A percentile compares a stretch with the other conserved stretches of the same genome.
Conservation (phyloP, 192 early-diverging fungal genomes). For the Dispira simplex region DNA sequence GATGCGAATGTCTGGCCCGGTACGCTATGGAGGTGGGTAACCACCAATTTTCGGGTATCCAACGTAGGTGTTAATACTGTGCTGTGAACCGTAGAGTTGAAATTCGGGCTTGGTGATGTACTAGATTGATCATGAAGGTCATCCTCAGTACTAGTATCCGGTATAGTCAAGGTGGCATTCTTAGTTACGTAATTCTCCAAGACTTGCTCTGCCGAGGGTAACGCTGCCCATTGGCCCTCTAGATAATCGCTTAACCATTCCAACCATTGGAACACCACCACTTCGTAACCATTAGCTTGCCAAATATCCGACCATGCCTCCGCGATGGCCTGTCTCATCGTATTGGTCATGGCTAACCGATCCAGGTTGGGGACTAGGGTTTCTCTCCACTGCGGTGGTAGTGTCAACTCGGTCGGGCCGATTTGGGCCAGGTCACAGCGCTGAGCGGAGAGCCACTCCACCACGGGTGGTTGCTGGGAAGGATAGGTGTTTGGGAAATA, state of each 20-base stretch:
- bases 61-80: not conserved
- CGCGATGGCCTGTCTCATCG: constrained; percentile 16
- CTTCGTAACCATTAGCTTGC: constrained; percentile 1
- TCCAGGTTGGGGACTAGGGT: constrained; percentile 13
- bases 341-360: constrained; percentile 11
- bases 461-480: constrained; percentile 18
- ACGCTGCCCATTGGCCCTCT: constrained; percentile 7
- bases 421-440: constrained; percentile 1
- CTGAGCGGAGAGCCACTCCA: constrained; percentile 23
- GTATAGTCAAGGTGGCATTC: constrained; percentile 19
- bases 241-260: constrained; percentile 23
- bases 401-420: not conserved
- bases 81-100: not conserved
- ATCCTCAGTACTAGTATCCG: constrained; percentile 11
- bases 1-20: not conserved
- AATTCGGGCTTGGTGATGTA: constrained; percentile 20
- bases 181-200: constrained; percentile 16
- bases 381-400: constrained; percentile 17
- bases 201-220: not conserved
- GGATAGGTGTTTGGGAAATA: constrained; percentile 26
- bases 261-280: constrained; percentile 25
- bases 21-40: constrained; percentile 10
- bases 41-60: constrained; percentile 5
- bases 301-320: constrained; percentile 20
- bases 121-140: constrained; percentile 1